Base-by-base conservation (phyloP, 1,284 basidiomycete species). In the Gomphus sp. region DNA sequence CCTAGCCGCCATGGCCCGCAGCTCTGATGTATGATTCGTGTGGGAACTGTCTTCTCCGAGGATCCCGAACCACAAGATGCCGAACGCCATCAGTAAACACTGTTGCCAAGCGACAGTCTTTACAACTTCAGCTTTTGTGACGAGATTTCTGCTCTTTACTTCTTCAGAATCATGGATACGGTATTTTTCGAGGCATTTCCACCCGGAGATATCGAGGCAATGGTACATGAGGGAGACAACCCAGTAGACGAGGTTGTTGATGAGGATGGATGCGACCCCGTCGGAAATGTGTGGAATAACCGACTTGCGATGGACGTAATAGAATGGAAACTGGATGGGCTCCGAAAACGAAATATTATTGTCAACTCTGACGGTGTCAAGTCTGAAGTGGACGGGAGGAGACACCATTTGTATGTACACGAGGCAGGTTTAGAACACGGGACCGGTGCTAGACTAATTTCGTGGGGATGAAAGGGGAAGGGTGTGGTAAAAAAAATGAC, bases 191-290 rank as follows among this genome's bases (percentile, higher is more conserved):
- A 98, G 81, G 79, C 86, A 91, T 64, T 84, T 77, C 75, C 89
- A 84, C 55, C 81, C 77, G 18, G 82, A 82, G 28, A 76, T 73
- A 74, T 99, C 96, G 66, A 99, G 79, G 33, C 73, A 66, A 69
- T 93, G 85, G 76, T 96, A 99, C 68, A 89, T 71, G 59, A 88
- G 73, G 3, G 92, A 93, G 45, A 87, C 73, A 3, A 73, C 64
- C 96, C 96, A 99, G 76, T 99, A 98, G 18, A 85, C 82, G 61
- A 89, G 60, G 61, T 98, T 69, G 1, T 95, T 95, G 0, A 84
- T 79, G 4, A 82, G 77, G 55, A 98, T 76, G 4, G 91, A 81
- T 43, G 95, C 74, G 63, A 81, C 66, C 60, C 85, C 78, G 76
- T 98, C 96, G 1, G 88, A 79, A 56, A 94, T 66, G 56, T 75